These are phyloP conservation scores for Magnaporthiopsis incrustans DNA, from an alignment of 2,329 filamentous ascomycete genomes.

Conservation along the genomic window DNA sequence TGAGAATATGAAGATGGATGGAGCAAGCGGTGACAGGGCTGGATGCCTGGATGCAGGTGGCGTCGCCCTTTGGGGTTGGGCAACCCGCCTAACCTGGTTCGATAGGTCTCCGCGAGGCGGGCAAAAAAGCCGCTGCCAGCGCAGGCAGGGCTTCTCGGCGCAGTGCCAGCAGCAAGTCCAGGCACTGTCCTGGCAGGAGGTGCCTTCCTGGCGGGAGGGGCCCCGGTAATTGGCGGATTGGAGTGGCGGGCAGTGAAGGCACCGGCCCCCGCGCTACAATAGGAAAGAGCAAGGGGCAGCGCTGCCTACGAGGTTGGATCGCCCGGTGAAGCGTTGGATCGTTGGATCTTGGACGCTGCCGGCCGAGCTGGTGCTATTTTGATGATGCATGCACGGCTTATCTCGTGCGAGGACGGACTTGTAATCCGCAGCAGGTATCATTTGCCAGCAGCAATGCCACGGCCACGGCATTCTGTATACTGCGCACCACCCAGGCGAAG, in stretches of 20 bases:
- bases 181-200: background rate
- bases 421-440: background rate
- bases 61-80: too few relatives aligned
- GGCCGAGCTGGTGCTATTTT: background rate
- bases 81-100: background rate
- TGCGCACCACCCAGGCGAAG: too few relatives aligned
- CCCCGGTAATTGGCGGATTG: background rate
- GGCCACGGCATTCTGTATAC: too few relatives aligned
- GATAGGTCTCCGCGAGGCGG: background rate
- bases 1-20: background rate
- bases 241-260: background rate
- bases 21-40: background rate
- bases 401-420: background rate
- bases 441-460: background rate
- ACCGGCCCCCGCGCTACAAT: background rate
- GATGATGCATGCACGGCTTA: background rate
- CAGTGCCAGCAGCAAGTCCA: background rate
- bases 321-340: too few relatives aligned
- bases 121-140: background rate
- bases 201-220: background rate
- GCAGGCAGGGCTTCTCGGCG: too few relatives aligned
- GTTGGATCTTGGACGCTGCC: too few relatives aligned
- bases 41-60: background rate
- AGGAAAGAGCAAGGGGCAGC: background rate
- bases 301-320: too few relatives aligned